These are phyloP conservation scores for Colletotrichum abscissum DNA, from an alignment of 2,329 filamentous ascomycete genomes.

Conservation along the genomic window DNA sequence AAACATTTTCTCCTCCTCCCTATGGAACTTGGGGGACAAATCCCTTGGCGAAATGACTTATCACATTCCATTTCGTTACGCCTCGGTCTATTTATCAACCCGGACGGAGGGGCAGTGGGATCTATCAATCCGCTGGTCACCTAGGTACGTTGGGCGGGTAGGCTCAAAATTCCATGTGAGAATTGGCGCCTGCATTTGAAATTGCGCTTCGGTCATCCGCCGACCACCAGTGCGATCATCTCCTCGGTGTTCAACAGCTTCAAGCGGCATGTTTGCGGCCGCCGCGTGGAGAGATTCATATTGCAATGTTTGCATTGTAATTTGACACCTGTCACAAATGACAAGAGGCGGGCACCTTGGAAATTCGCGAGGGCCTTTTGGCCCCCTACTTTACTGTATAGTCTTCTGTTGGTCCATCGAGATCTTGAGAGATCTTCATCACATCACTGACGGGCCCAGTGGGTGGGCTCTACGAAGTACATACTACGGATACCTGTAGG, in stretches of 20 bases:
- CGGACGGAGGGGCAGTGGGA: not conserved
- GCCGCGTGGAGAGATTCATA: not conserved
- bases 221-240: constrained; percentile 1
- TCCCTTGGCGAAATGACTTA: constrained; percentile 7
- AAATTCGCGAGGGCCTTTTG: not conserved
- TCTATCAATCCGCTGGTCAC: not conserved
- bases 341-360: not conserved
- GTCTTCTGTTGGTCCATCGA: constrained; percentile 23
- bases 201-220: constrained; percentile 15
- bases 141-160: not conserved
- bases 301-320: not conserved
- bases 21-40: not conserved
- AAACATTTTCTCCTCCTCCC: not conserved
- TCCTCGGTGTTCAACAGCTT: not conserved
- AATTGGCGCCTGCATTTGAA: not conserved
- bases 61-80: not conserved
- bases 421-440: constrained; percentile 26
- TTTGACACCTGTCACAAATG: constrained; percentile 24
- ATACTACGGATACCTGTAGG: not conserved
- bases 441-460: constrained; percentile 12
- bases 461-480: not conserved
- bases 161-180: not conserved
- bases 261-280: not conserved
- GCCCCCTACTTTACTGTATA: not conserved
- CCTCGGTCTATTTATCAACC: not conserved